Base-by-base conservation (phyloP, 805 yeast genomes). In the Wickerhamiella bombiphila region DNA sequence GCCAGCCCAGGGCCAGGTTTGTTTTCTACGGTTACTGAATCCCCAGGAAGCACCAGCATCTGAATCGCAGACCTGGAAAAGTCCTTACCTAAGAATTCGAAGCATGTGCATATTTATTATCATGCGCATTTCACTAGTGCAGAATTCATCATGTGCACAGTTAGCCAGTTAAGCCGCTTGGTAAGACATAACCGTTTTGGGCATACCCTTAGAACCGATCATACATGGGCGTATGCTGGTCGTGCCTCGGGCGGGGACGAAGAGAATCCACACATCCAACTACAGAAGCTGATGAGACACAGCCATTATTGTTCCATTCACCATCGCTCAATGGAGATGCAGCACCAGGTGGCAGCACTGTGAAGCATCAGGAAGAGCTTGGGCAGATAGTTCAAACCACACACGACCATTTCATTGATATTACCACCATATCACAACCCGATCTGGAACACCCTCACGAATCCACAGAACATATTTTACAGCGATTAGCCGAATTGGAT, bases 1-100 rank as follows among this genome's bases (percentile, higher is more conserved):
- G 35, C 41, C 13, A 40, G 32, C 29, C 40, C 38, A n/a, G 50
- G 42, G 18, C 41, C 45, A 3, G 45, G 45, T 14, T 21, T 14
- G 19, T 13, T 14, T 15, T 18, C 34, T 5, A 30, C 18, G 13
- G 28, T 26, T 1, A 41, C 32, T 2, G n/a, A 11, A 30, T 50
- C 54, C 2, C 54, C 54, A 13, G 54, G 54, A 3, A 47, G 29
- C 21, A 38, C 29, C 30, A 36, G 22, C 19, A 24, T 24, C 14
- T 8, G 8, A 17, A 22, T 8, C 8, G 26, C 26, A 22, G 11
- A 22, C 26, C 8, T 13, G 13, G 13, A 13, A 22, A 22, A 22
- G 26, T 8, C 11, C 26, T 13, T 22, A 13, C 26, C 13, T 13
- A 8, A 22, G 26, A 22, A 8, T 9, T 9, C 26, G 8, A 22